Evolutionary conservation across 164 flowering plant genomes (phyloP), one percentile per base, ranked within the genome.

Genomic region (Brasenia schreberi): DNA sequence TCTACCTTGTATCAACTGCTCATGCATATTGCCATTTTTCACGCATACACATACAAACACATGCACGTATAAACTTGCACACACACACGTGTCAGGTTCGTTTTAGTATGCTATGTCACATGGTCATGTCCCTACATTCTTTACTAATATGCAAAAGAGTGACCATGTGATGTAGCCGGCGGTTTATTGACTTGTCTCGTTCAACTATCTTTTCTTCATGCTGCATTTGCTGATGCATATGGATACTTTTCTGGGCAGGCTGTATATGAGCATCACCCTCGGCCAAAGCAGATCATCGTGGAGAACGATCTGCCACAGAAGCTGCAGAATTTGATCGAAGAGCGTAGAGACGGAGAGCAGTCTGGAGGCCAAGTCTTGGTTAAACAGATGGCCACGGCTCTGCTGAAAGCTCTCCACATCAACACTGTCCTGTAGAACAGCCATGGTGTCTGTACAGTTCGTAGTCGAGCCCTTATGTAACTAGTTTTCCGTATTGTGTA

Each of bases 211-310:
- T 33, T 33, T 33, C 39, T 33, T 33, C 39, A 33, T 33, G 39
- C 39, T 33, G 4, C 39, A 33, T 33, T 33, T 33, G 4, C 39
- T 33, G 4, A 33, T 33, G 39, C 18, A 61, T 16, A 12, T 61
- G n/a, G 56, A 49, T 49, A 49, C 3, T 9, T 49, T 49, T 49
- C 19, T 43, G 16, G 43, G 59, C 65, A 94, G 99, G 92, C 94
- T 76, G 99, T 95, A 16, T 95, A 95, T 68, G 99, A 95, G 84
- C 97, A 92, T 73, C 99, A 95, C 69, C 99, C 99, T 53, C 85
- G 90, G 23, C 99, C 99, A 23, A 94, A 94, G 74, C 97, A 94
- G 69, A 77, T 94, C 70, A 94, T 94, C 69, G 97, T 94, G 78
- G 99, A 94, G 85, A 94, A 94, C 64, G 88, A 91, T 79, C 81